Evolutionary conservation across 805 yeast species (phyloP).

Genomic region (Pichia exigua): DNA sequence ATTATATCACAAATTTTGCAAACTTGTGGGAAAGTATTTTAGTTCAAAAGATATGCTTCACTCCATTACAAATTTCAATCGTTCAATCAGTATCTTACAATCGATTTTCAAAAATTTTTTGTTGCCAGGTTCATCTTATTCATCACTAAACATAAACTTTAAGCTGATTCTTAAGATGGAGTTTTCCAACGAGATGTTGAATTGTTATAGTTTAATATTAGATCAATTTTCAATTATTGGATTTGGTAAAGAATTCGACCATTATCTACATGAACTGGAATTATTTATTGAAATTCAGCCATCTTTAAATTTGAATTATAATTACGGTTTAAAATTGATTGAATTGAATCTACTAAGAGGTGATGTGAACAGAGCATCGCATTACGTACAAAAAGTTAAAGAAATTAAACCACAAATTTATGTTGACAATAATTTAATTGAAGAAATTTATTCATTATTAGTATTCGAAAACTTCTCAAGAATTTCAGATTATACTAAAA

Average conservation of each 20-base stretch:
- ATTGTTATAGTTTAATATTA: constrained; percentile 34
- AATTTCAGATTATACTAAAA: neutral
- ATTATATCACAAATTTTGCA: constrained; percentile 31
- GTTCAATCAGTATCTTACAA: constrained; percentile 43
- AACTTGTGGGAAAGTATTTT: constrained; percentile 22
- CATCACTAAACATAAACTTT: constrained; percentile 17
- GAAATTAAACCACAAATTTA: neutral
- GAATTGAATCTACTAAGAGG: constrained; percentile 17
- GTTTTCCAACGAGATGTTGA: constrained; percentile 29
- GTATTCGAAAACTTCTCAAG: constrained; percentile 4
- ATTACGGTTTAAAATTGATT: constrained; percentile 16
- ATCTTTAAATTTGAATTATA: constrained; percentile 21
- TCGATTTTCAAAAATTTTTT: constrained; percentile 42
- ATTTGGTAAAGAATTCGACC: constrained; percentile 48
- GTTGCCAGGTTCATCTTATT: constrained; percentile 4
- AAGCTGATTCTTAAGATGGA: constrained; percentile 27
- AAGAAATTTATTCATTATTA: neutral
- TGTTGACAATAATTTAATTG: neutral
- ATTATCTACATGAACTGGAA: constrained; percentile 43
- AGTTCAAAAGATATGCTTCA: constrained; percentile 18
- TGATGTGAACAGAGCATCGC: constrained; percentile 10
- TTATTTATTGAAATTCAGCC: constrained; percentile 28
- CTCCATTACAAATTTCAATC: constrained; percentile 35
- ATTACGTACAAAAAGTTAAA: constrained; percentile 5
- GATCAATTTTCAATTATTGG: constrained; percentile 41